These are phyloP conservation scores for Venturia oleaginea DNA, from an alignment of 2,329 filamentous ascomycete genomes.

Conservation along the genomic window DNA sequence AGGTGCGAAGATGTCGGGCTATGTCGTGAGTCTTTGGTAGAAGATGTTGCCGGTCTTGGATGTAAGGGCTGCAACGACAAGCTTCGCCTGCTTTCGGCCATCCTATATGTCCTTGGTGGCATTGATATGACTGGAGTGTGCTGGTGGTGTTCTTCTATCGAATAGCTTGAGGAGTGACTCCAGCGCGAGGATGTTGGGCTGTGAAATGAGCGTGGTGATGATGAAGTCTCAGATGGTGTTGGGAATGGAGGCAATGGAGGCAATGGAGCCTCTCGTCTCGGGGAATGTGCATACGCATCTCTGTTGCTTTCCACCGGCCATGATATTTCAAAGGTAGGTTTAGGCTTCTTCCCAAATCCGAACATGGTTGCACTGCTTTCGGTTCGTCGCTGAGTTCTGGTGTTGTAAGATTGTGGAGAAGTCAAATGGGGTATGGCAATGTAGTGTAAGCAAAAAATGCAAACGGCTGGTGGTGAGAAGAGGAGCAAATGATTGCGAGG, in stretches of 20 bases:
- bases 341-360: slow-evolving; percentile 1
- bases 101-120: background rate
- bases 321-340: background rate
- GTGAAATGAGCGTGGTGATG: background rate
- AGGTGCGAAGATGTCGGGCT: background rate
- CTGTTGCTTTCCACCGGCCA: slow-evolving; percentile 2
- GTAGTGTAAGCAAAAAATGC: background rate
- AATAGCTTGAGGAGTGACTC: background rate
- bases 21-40: background rate
- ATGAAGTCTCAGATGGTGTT: background rate
- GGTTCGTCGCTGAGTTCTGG: background rate
- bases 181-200: background rate
- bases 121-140: background rate
- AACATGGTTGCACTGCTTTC: background rate
- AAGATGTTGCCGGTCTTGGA: background rate
- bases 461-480: background rate
- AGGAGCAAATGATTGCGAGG: background rate
- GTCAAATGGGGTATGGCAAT: background rate
- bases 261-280: background rate
- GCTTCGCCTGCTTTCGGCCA: background rate
- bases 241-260: slow-evolving; percentile 1
- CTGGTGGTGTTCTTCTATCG: background rate
- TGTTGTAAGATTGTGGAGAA: background rate
- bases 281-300: background rate
- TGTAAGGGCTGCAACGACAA: background rate